Evolutionary conservation across 2,329 filamentous ascomycete species (phyloP).

Genomic region (Aureobasidium sp.): DNA sequence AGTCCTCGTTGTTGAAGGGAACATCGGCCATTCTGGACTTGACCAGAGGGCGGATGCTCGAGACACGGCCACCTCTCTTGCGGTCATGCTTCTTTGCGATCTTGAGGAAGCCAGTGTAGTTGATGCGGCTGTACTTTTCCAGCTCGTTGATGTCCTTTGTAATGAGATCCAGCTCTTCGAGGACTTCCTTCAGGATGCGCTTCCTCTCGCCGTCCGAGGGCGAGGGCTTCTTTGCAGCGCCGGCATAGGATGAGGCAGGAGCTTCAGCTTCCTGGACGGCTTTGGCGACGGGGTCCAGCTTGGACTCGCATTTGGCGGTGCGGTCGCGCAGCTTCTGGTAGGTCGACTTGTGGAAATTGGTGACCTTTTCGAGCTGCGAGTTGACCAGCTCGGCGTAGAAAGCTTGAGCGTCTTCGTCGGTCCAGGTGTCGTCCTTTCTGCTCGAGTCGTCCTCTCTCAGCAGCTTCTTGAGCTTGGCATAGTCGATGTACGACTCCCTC

Average conservation of each 20-base stretch:
- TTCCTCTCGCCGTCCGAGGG: conserved; percentile 34
- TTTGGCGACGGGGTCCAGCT: conserved; percentile 48
- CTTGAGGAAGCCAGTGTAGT: conserved; percentile 97
- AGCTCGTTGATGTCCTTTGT: conserved; percentile 87
- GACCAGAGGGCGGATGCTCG: conserved; percentile 73
- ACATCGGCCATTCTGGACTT: conserved; percentile 80
- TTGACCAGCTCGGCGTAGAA: conserved; percentile 97
- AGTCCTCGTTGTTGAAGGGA: conserved; percentile 92
- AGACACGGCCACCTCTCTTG: conserved; percentile 77
- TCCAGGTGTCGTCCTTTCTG: conserved; percentile 61
- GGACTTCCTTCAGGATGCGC: conserved; percentile 57
- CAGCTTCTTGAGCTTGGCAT: conserved; percentile 81
- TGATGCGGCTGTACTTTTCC: conserved; percentile 90
- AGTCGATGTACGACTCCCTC: conserved; percentile 93
- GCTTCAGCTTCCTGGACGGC: conserved; percentile 24
- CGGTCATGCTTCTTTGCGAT: conserved; percentile 99
- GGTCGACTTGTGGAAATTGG: conserved; percentile 76
- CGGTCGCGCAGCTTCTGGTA: conserved; percentile 74
- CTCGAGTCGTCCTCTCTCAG: conserved; percentile 63
- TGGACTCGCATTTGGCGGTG: conserved; percentile 59
- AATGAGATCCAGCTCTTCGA: conserved; percentile 75
- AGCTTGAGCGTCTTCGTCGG: conserved; percentile 81
- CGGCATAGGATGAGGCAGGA: conserved; percentile 16
- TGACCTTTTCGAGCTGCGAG: conserved; percentile 89
- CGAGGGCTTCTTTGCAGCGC: conserved; percentile 24